Conservation (phyloP, 768 basidiomycete genomes). For the Russula foetens region DNA sequence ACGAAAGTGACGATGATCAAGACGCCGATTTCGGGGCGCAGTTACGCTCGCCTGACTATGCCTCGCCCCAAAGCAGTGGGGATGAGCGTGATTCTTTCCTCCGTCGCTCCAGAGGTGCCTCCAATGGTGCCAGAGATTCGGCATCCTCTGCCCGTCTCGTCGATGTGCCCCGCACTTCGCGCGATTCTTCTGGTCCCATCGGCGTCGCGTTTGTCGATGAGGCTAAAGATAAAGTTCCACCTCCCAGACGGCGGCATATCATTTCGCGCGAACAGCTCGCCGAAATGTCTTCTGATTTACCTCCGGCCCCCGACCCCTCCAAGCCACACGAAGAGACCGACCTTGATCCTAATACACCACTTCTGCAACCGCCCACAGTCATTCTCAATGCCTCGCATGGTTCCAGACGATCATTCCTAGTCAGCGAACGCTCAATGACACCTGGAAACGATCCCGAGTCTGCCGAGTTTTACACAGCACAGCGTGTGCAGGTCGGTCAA, state of each 20-base stretch:
- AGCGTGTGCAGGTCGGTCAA: constrained; percentile 32
- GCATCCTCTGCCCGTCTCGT: constrained; percentile 14
- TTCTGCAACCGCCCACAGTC: constrained; percentile 13
- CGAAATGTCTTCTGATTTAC: not conserved
- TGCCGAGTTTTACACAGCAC: constrained; percentile 45
- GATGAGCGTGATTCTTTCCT: constrained; percentile 65
- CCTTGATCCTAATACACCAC: constrained; percentile 7
- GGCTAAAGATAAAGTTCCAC: not conserved
- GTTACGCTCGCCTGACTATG: constrained; percentile 42
- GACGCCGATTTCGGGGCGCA: constrained; percentile 18
- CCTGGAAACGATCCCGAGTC: constrained; percentile 25
- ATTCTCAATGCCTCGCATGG: constrained; percentile 2
- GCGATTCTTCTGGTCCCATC: constrained; percentile 2
- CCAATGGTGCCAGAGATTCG: not conserved
- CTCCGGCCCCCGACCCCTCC: not conserved
- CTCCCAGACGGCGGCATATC: not conserved
- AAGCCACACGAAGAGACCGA: constrained; percentile 7
- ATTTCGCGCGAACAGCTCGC: constrained; percentile 13
- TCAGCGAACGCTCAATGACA: constrained; percentile 27
- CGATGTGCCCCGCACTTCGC: not conserved
- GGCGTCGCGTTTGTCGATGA: constrained; percentile 8
- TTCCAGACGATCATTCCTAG: constrained; percentile 18
- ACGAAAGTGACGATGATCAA: not conserved
- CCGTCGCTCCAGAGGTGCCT: constrained; percentile 26
- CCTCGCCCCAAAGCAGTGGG: constrained; percentile 59